Base-by-base conservation (phyloP, 1,284 basidiomycete species). In the Pholiota adiposa region DNA sequence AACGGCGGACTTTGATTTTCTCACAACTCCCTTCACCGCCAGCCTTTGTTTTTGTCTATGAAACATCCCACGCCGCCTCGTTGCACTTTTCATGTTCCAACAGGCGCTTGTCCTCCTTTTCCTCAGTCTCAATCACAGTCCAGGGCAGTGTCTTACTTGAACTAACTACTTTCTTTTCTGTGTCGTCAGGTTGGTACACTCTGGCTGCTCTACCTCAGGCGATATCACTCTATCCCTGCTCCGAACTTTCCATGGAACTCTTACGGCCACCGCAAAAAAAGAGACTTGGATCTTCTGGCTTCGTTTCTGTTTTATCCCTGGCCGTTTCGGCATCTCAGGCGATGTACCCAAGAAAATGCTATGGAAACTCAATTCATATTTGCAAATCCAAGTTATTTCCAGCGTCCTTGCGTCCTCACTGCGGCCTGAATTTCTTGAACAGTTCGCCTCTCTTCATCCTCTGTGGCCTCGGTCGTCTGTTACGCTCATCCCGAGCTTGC, bases 1-100 rank as follows among this genome's bases (percentile, higher is more conserved):
- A 54, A 52, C 54, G 55, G 59, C 61, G 54, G 60, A 63, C 56
- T 64, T 63, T 65, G 63, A 66, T 65, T 64, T n/a, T 68, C 65
- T 40, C 64, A 67, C 64, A 59, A 63, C 64, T 61, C 65, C 27
- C 56, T 34, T 50, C 54, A 53, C 43, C 33, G 51, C 51, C 52
- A 46, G 51, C 43, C 51, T 54, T 55, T 50, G 33, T 59, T 53
- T n/a, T 54, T 64, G 56, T 61, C 40, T 49, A 56, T 61, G 60
- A 64, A 65, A 65, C 63, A 52, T 58, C 58, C 34, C 49, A 51
- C 40, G 51, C 29, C 51, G 34, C 51, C 36, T 41, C 38, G 50
- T 25, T 46, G 44, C 44, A 46, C 44, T n/a, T 46, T 46, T 46
- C 23, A 46, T 27, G 4, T 27, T n/a, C 43, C 43, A 25, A 46